phyloP scores from a whole-genome alignment of 1,284 basidiomycete species.

The Blastosporella zonata region DNA sequence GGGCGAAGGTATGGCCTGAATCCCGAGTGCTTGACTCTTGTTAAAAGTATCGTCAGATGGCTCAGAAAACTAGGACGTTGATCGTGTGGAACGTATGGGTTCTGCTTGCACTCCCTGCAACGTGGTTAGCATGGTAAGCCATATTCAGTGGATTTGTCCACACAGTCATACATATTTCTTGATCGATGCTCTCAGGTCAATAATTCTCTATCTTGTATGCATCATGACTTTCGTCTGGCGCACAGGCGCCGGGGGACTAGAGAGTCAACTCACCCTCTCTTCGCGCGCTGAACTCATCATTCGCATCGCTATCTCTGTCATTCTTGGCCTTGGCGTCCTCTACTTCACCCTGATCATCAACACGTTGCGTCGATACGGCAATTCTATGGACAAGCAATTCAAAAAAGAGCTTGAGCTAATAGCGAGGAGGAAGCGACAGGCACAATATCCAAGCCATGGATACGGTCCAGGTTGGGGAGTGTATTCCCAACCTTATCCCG shows the following conservation, averaged over 20 bases:
- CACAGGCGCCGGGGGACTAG: constrained; percentile 38
- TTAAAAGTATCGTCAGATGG: constrained; percentile 48
- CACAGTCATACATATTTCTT: not conserved
- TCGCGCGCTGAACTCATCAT: constrained; percentile 29
- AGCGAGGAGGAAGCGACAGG: not conserved
- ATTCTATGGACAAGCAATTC: constrained; percentile 23
- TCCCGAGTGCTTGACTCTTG: constrained; percentile 25
- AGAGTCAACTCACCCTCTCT: constrained; percentile 15
- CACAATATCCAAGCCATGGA: not conserved
- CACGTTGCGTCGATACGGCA: constrained; percentile 54
- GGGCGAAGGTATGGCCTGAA: constrained; percentile 53
- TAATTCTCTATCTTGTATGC: constrained; percentile 60
- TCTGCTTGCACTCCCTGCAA: constrained; percentile 49
- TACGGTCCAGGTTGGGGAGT: not conserved
- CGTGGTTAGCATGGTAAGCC: constrained; percentile 35
- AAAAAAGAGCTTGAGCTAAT: constrained; percentile 4
- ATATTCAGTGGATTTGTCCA: not conserved
- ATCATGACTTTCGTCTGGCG: constrained; percentile 72
- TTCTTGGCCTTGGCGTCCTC: constrained; percentile 52
- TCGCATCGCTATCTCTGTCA: constrained; percentile 46
- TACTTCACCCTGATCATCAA: constrained; percentile 49
- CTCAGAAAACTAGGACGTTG: constrained; percentile 47
- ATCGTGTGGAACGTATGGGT: constrained; percentile 76
- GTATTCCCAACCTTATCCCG: not conserved
- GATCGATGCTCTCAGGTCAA: constrained; percentile 42